These are phyloP conservation scores for Microdochium nivale DNA, from an alignment of 2,329 filamentous ascomycete genomes.

Conservation along the genomic window DNA sequence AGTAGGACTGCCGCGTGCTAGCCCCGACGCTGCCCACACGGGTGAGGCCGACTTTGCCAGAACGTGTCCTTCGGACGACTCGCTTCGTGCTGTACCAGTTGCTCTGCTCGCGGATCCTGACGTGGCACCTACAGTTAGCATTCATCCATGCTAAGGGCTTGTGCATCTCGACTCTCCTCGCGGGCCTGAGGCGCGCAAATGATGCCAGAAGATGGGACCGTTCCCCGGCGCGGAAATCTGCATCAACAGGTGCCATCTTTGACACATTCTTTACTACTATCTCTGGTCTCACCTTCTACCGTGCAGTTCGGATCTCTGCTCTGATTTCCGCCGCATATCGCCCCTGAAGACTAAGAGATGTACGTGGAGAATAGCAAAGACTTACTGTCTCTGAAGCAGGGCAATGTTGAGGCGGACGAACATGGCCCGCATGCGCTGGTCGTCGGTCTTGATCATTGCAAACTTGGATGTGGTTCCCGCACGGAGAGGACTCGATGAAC, in stretches of 20 bases:
- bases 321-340: no score
- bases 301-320: no score
- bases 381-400: conserved; percentile 37
- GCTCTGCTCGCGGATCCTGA: conserved; percentile 16
- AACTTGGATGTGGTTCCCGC: not conserved
- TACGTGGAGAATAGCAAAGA: conserved; percentile 6
- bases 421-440: conserved; percentile 30
- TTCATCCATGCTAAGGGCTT: no score
- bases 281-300: no score
- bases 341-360: no score
- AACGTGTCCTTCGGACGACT: conserved; percentile 16
- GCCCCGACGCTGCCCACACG: conserved; percentile 12
- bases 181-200: no score
- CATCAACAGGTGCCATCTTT: no score
- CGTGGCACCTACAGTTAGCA: conserved; percentile 1
- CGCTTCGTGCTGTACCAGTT: conserved; percentile 17
- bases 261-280: no score
- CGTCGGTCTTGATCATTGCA: conserved; percentile 19
- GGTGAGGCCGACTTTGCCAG: conserved; percentile 15
- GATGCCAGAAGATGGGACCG: no score
- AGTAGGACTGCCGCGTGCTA: not conserved
- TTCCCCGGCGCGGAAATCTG: no score
- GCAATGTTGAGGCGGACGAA: conserved; percentile 38
- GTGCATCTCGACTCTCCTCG: no score
- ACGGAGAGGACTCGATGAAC: no score